Conservation (phyloP, 257 asterid species). For the Solanum lycopersicoides region DNA sequence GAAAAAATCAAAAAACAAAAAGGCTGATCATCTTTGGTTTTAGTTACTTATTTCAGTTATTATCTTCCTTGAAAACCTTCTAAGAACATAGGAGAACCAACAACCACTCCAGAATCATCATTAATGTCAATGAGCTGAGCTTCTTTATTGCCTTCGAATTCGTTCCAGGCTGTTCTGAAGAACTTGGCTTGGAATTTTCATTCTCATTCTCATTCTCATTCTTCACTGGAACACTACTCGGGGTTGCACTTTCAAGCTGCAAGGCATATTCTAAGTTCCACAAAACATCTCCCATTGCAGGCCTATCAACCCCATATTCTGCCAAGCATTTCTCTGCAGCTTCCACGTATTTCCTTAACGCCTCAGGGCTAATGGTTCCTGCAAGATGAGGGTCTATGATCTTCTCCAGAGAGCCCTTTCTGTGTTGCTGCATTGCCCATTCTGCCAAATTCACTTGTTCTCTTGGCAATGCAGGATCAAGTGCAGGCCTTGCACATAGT, state of each 20-base stretch:
- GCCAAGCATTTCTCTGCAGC: conserved; percentile 89
- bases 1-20: neutral
- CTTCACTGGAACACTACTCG: neutral
- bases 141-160: neutral
- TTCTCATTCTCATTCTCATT: neutral
- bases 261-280: conserved; percentile 76
- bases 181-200: conserved; percentile 5
- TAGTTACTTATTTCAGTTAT: conserved; percentile 12
- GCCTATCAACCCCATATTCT: conserved; percentile 79
- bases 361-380: conserved; percentile 27
- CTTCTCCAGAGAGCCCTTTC: conserved; percentile 36
- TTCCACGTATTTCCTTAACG: conserved; percentile 60
- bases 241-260: conserved; percentile 52
- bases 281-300: conserved; percentile 84
- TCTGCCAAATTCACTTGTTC: conserved; percentile 85
- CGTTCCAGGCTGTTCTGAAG: neutral
- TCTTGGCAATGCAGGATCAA: conserved; percentile 78
- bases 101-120: conserved; percentile 75
- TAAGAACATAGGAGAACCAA: conserved; percentile 60
- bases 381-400: conserved; percentile 45
- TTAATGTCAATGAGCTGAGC: conserved; percentile 26
- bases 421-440: conserved; percentile 76
- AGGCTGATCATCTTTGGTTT: neutral
- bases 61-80: conserved; percentile 62
- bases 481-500: conserved; percentile 82